Base-by-base conservation (phyloP, 805 yeast genomes). In the Ascoidea rubescens region DNA sequence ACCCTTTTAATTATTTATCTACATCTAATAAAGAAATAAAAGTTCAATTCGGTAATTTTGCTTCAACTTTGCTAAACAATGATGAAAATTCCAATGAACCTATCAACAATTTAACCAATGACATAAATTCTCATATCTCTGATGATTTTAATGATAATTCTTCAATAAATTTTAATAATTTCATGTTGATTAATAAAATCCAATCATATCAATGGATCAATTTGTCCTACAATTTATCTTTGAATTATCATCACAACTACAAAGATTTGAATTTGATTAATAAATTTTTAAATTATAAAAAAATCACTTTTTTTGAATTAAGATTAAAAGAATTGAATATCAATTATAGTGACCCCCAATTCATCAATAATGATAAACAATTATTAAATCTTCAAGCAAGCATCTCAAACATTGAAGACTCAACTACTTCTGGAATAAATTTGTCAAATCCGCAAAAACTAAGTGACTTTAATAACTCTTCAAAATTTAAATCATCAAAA, bases 141-240 rank as follows among this genome's bases (percentile, higher is more conserved):
- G 43, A 37, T 37, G 8, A 8, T 37, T 49, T 16, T 45, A 50
- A 5, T 4, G 21, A n/a, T 31, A 31, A 49, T 8, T 43, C 33
- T 10, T 52, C 16, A 28, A 51, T 55, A 5, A 31, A 48, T 4
- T 50, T 55, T 45, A 48, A 46, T 45, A 77, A 70, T 54, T 57
- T 78, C 1, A 55, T 71, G 10, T 55, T 79, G 0, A 56, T 78
- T 14, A 67, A 68, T 47, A 62, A 58, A 2, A 56, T 64, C 1
- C 65, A 71, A 37, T 62, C 73, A 0, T 62, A 64, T 46, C 80
- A 77, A 53, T 81, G 87, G 87, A 65, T 79, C 0, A 60, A 67
- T 31, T 55, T 77, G 4, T 65, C 80, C 0, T 73, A 68, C 55
- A 65, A 65, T 50, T 60, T 82, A 21, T 82, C 78, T 0, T 73